Percentiles rank a stretch among this genome's conserved stretches.
These are phyloP conservation scores for Fusarium sp. DNA, from an alignment of 2,329 filamentous ascomycete genomes.

Conservation along the genomic window DNA sequence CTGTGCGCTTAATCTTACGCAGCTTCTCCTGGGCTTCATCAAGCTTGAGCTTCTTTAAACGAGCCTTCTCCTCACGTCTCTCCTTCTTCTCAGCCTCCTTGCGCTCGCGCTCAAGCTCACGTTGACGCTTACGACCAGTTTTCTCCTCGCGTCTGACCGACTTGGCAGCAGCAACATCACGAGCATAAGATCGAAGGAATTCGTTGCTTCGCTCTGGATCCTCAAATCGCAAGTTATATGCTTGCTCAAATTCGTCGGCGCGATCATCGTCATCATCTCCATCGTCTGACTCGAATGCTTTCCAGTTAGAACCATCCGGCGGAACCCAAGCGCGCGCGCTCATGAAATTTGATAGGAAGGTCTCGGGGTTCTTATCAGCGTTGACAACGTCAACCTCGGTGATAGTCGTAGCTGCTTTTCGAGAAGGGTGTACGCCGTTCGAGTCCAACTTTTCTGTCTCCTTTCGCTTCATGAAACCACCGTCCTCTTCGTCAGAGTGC, in stretches of 20 bases:
- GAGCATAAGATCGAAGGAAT: constrained; percentile 86
- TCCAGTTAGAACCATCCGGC: constrained; percentile 73
- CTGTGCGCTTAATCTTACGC: constrained; percentile 88
- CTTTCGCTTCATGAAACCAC: constrained; percentile 81
- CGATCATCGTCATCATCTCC: constrained; percentile 79
- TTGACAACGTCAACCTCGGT: constrained; percentile 75
- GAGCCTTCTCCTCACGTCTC: constrained; percentile 83
- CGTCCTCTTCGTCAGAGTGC: constrained; percentile 68
- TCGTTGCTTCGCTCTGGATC: constrained; percentile 91
- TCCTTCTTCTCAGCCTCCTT: constrained; percentile 84
- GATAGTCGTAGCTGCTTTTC: constrained; percentile 61
- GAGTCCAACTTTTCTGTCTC: constrained; percentile 58
- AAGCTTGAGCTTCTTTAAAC: constrained; percentile 87
- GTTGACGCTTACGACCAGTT: constrained; percentile 79
- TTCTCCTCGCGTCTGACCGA: constrained; percentile 89
- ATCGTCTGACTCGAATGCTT: constrained; percentile 93
- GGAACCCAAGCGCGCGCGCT: constrained; percentile 91
- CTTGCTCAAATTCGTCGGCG: constrained; percentile 90
- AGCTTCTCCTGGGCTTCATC: constrained; percentile 92
- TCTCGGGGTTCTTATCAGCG: constrained; percentile 91
- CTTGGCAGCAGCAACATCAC: constrained; percentile 84
- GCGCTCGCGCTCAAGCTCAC: constrained; percentile 81
- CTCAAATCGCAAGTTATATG: constrained; percentile 97
- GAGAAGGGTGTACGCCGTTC: constrained; percentile 69
- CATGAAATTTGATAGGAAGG: constrained; percentile 95